Percentiles rank a stretch among this genome's conserved stretches.
phyloP scores from a whole-genome alignment of 495 filamentous ascomycete genomes.

The Daldinia concentrica region DNA sequence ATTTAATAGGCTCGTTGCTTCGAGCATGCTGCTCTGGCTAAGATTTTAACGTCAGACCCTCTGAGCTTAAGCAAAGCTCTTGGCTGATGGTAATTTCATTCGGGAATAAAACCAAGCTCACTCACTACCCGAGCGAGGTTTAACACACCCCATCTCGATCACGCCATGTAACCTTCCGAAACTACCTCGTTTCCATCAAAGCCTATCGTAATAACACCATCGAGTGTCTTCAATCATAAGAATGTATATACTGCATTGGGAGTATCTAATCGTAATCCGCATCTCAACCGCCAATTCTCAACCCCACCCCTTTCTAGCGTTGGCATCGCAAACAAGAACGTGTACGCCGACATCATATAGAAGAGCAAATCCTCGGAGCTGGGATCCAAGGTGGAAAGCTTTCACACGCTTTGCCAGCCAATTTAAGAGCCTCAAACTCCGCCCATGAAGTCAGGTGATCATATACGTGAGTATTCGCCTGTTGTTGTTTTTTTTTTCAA shows the following conservation, averaged over 20 bases:
- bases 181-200: background rate
- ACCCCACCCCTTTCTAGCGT: constrained; percentile 33
- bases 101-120: background rate
- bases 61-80: background rate
- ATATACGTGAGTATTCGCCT: constrained; percentile 41
- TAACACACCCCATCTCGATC: constrained; percentile 3
- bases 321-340: constrained; percentile 36
- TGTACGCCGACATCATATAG: constrained; percentile 38
- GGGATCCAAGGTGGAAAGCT: constrained; percentile 35
- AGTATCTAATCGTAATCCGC: constrained; percentile 46
- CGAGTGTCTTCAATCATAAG: constrained; percentile 19
- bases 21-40: background rate
- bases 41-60: background rate
- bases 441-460: constrained; percentile 43
- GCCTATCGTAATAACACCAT: constrained; percentile 4
- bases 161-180: constrained; percentile 5
- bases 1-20: background rate
- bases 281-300: constrained; percentile 29
- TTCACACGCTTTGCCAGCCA: constrained; percentile 25
- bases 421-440: constrained; percentile 44
- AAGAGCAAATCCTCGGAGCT: constrained; percentile 32
- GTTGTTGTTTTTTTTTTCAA: constrained; percentile 32
- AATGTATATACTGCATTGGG: constrained; percentile 45
- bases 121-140: background rate
- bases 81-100: background rate